Percentiles rank a stretch among this genome's conserved stretches.
phyloP scores from a whole-genome alignment of 179 eudicot species.

The Patellifolia procumbens region DNA sequence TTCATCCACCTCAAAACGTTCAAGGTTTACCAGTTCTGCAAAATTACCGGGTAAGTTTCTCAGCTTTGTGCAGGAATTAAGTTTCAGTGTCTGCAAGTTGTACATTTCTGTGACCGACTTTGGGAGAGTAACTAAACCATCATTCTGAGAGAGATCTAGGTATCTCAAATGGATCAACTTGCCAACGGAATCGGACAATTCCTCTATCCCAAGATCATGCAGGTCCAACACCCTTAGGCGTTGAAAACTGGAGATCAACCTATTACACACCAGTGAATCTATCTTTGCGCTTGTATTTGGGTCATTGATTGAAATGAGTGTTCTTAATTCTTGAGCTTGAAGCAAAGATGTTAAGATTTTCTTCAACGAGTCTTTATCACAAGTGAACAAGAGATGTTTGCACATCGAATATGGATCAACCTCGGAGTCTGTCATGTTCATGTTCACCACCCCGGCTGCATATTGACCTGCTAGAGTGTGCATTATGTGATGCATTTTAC shows the following conservation, averaged over 20 bases:
- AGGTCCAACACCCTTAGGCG: conserved; percentile 38
- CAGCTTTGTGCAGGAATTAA: conserved; percentile 28
- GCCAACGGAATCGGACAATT: conserved; percentile 30
- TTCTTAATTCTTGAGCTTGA: conserved; percentile 18
- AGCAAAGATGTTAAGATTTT: background rate
- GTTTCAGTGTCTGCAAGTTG: conserved; percentile 34
- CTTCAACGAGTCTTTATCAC: background rate
- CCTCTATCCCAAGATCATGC: conserved; percentile 24
- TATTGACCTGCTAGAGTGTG: conserved; percentile 14
- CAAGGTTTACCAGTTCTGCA: conserved; percentile 18
- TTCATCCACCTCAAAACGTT: conserved; percentile 25
- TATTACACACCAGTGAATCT: background rate
- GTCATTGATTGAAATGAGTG: conserved; percentile 25
- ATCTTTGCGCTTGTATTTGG: conserved; percentile 18
- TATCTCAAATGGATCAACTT: conserved; percentile 35
- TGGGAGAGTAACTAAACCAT: conserved; percentile 31
- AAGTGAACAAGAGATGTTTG: conserved; percentile 14
- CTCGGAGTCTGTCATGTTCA: background rate
- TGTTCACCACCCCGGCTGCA: conserved; percentile 5
- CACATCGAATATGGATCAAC: conserved; percentile 1
- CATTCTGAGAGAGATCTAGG: conserved; percentile 32
- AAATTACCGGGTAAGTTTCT: conserved; percentile 5
- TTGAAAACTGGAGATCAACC: conserved; percentile 4
- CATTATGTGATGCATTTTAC: conserved; percentile 37
- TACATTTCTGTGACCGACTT: conserved; percentile 29